These are phyloP conservation scores for Acacia crassicarpa DNA, from an alignment of 306 rosid species.

Conservation along the genomic window DNA sequence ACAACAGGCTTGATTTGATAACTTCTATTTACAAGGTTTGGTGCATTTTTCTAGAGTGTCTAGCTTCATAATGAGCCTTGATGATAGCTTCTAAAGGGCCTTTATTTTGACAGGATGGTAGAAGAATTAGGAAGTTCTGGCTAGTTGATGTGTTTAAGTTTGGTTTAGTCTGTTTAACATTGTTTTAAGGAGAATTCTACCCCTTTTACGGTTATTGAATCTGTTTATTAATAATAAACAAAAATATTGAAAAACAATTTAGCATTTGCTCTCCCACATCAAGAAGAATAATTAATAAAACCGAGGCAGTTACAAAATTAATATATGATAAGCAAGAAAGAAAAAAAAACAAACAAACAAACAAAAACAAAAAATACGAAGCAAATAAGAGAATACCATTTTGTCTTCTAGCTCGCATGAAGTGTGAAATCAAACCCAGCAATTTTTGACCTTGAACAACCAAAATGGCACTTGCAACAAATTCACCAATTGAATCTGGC, in stretches of 20 bases:
- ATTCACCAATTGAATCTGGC: constrained; percentile 91
- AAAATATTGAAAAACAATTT: neutral
- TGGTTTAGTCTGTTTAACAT: neutral
- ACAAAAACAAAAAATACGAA: neutral
- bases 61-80: neutral
- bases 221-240: neutral
- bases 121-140: neutral
- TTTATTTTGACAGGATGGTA: neutral
- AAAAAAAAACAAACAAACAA: neutral
- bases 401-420: constrained; percentile 76
- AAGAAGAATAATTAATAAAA: neutral
- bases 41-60: neutral
- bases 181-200: neutral
- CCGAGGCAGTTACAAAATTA: neutral
- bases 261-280: neutral
- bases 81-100: neutral
- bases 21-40: neutral
- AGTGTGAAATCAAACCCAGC: constrained; percentile 68
- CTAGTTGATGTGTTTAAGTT: neutral
- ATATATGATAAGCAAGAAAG: neutral
- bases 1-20: neutral
- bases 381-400: constrained; percentile 51
- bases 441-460: constrained; percentile 80
- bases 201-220: neutral
- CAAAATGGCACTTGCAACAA: constrained; percentile 58